Conservation (phyloP, 106 monocot species). For the Acorus gramineus region DNA sequence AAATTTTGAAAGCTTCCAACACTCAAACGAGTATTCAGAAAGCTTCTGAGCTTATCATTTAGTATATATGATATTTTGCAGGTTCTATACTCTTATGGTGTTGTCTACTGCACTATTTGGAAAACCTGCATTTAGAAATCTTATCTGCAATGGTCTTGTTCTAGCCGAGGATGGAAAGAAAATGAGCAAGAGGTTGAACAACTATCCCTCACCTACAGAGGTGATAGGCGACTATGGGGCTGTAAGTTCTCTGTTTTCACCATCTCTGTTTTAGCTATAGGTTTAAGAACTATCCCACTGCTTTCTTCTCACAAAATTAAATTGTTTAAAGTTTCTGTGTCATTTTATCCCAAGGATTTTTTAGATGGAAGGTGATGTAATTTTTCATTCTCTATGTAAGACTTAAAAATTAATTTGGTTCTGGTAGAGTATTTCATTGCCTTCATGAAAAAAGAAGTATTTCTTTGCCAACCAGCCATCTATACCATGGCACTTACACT, state of each 20-base stretch:
- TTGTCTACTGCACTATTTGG: constrained; percentile 92
- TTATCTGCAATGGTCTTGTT: constrained; percentile 95
- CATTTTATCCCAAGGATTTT: no score
- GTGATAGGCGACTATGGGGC: constrained; percentile 88
- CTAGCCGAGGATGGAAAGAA: constrained; percentile 98
- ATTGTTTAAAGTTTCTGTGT: no score
- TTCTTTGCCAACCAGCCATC: no score
- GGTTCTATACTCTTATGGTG: constrained; percentile 99
- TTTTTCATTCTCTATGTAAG: background rate
- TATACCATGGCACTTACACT: no score
- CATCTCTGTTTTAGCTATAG: no score
- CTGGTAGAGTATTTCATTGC: no score
- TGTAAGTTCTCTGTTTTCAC: constrained; percentile 32
- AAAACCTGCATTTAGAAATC: constrained; percentile 95
- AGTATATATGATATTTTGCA: constrained; percentile 18
- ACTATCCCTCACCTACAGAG: constrained; percentile 91
- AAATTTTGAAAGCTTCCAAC: background rate
- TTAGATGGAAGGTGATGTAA: no score
- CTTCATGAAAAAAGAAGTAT: no score
- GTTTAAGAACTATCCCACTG: no score
- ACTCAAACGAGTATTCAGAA: background rate
- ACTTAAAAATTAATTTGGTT: background rate
- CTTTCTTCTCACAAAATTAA: no score
- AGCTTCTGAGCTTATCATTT: background rate
- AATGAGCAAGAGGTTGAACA: constrained; percentile 93